These are phyloP conservation scores for Adansonia madagascariensis DNA, from an alignment of 441 rosid species.

Conservation along the genomic window DNA sequence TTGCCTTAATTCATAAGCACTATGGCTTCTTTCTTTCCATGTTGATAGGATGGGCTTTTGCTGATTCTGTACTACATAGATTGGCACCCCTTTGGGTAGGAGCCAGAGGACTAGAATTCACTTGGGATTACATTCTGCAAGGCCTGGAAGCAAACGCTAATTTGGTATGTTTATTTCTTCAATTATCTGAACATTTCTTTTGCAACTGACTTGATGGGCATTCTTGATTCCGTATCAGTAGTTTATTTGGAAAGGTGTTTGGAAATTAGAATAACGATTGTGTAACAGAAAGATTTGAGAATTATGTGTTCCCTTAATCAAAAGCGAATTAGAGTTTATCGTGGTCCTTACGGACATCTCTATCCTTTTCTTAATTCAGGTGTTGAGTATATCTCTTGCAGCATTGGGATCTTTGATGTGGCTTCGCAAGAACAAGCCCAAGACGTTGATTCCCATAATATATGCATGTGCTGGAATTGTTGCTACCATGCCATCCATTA, in stretches of 20 bases:
- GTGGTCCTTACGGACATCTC: slow-evolving; percentile 18
- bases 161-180: slow-evolving; percentile 49
- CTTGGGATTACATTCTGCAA: slow-evolving; percentile 87
- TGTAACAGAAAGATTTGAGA: not conserved
- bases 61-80: slow-evolving; percentile 88
- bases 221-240: not conserved
- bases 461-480: slow-evolving; percentile 83
- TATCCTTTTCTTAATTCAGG: slow-evolving; percentile 48
- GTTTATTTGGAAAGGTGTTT: not conserved
- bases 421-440: slow-evolving; percentile 94
- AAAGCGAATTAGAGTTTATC: not conserved
- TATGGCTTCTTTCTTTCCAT: slow-evolving; percentile 13
- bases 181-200: not conserved
- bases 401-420: slow-evolving; percentile 95
- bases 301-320: not conserved
- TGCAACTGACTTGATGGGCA: not conserved
- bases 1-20: not conserved
- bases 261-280: slow-evolving; percentile 5
- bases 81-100: slow-evolving; percentile 97
- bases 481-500: slow-evolving; percentile 94
- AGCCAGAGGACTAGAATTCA: slow-evolving; percentile 90
- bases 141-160: slow-evolving; percentile 98
- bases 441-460: slow-evolving; percentile 77
- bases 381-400: slow-evolving; percentile 80
- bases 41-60: slow-evolving; percentile 89